phyloP scores from a whole-genome alignment of 192 early-diverging fungal species.

The Radiomyces spectabilis region DNA sequence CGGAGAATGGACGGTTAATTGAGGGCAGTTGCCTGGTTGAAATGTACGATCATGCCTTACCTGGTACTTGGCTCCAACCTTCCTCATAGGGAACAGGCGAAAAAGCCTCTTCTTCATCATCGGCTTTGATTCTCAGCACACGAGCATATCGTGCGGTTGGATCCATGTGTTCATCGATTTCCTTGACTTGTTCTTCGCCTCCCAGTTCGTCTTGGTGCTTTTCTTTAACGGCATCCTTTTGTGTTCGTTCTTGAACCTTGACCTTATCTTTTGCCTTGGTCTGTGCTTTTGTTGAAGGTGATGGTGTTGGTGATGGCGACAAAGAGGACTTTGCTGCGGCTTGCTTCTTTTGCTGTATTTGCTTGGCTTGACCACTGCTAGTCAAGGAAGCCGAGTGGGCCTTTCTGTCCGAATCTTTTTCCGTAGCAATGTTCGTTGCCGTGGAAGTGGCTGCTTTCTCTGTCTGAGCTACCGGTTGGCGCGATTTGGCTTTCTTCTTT shows the following conservation, averaged over 20 bases:
- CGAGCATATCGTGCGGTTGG: slow-evolving; percentile 8
- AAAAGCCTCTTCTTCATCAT: not conserved
- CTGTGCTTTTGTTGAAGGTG: not conserved
- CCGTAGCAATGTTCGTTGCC: not conserved
- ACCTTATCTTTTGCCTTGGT: not conserved
- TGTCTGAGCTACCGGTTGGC: not conserved
- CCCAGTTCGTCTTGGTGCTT: not conserved
- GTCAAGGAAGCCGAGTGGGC: not conserved
- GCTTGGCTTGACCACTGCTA: not conserved
- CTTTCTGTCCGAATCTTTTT: not conserved
- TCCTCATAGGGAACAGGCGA: slow-evolving; percentile 14
- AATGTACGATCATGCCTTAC: too few species aligned
- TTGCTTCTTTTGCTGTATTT: not conserved
- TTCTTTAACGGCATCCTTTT: not conserved
- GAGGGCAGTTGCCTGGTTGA: too few species aligned
- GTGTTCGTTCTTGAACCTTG: not conserved
- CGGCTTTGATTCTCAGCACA: slow-evolving; percentile 19
- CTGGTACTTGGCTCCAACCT: slow-evolving; percentile 20
- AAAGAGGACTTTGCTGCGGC: not conserved
- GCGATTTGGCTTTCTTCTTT: slow-evolving; percentile 5
- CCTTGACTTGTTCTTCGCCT: not conserved
- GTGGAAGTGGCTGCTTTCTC: not conserved
- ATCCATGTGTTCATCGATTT: slow-evolving; percentile 24
- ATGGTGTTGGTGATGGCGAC: not conserved
- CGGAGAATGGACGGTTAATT: not conserved